phyloP scores from a whole-genome alignment of 2,329 filamentous ascomycete species.

The Fusarium virguliforme region DNA sequence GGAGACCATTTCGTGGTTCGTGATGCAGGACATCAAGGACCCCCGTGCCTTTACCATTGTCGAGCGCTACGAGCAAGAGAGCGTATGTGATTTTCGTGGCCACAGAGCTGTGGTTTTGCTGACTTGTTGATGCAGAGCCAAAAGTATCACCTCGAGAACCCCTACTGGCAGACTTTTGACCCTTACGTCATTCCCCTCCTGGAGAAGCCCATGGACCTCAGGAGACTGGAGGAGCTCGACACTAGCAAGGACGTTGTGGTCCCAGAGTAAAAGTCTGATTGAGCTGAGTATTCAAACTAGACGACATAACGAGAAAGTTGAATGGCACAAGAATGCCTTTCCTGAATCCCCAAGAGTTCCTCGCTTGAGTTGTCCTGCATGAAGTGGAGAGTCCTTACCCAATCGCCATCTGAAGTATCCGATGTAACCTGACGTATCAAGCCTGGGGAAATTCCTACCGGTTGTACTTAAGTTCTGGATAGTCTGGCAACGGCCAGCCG shows the following conservation, averaged over 20 bases:
- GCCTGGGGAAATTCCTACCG: not conserved
- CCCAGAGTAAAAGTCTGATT: slow-evolving; percentile 45
- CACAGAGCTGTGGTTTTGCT: slow-evolving; percentile 1
- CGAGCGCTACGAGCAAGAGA: slow-evolving; percentile 79
- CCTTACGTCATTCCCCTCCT: slow-evolving; percentile 80
- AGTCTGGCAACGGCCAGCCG: slow-evolving; percentile 31
- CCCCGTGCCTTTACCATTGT: slow-evolving; percentile 81
- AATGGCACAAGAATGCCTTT: not conserved
- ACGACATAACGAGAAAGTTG: not conserved
- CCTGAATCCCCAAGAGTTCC: not conserved
- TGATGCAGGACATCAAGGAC: slow-evolving; percentile 82
- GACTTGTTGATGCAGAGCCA: slow-evolving; percentile 61
- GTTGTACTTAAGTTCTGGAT: slow-evolving; percentile 17
- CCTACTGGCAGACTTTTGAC: slow-evolving; percentile 84
- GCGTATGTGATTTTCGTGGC: slow-evolving; percentile 59
- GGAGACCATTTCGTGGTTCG: slow-evolving; percentile 81
- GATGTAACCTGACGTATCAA: not conserved
- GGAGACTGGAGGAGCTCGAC: slow-evolving; percentile 78
- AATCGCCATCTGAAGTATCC: not conserved
- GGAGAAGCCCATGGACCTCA: slow-evolving; percentile 78
- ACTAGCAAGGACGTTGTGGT: slow-evolving; percentile 66
- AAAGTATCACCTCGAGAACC: slow-evolving; percentile 77
- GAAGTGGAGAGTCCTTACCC: slow-evolving; percentile 1
- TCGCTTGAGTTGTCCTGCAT: not conserved
- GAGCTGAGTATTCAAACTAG: not conserved